These are phyloP conservation scores for Aspergillus sp. DNA, from an alignment of 2,329 filamentous ascomycete genomes.

Conservation along the genomic window DNA sequence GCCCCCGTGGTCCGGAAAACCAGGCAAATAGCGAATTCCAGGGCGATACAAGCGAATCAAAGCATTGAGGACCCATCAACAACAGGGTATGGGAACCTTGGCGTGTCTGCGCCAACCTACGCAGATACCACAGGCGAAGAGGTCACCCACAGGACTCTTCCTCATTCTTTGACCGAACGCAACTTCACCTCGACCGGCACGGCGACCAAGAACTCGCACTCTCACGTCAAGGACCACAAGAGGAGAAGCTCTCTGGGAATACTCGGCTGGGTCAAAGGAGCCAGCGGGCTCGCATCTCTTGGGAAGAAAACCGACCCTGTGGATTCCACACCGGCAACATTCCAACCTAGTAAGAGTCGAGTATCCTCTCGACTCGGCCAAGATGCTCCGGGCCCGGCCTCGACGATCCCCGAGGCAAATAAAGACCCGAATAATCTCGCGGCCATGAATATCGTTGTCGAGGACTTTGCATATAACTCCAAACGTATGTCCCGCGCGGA, in stretches of 20 bases:
- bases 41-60: constrained; percentile 10
- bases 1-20: constrained; percentile 34
- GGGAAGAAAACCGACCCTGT: constrained; percentile 17
- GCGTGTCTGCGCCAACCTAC: constrained; percentile 18
- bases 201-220: constrained; percentile 22
- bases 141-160: constrained; percentile 14
- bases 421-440: constrained; percentile 1
- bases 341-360: not conserved
- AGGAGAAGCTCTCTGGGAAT: constrained; percentile 39
- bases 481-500: constrained; percentile 10
- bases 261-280: constrained; percentile 42
- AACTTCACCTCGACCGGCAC: constrained; percentile 18
- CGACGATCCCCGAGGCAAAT: constrained; percentile 7
- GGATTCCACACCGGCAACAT: not conserved
- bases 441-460: constrained; percentile 9
- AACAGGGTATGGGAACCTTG: constrained; percentile 14
- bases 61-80: constrained; percentile 12
- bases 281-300: constrained; percentile 23
- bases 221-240: constrained; percentile 34
- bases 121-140: constrained; percentile 10
- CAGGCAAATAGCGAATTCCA: constrained; percentile 17
- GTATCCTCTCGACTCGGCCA: constrained; percentile 5
- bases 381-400: not conserved
- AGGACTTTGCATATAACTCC: constrained; percentile 16
- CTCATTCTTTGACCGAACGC: constrained; percentile 31